phyloP scores from a whole-genome alignment of 495 filamentous ascomycete species.

The Penicillium simplicissimum region DNA sequence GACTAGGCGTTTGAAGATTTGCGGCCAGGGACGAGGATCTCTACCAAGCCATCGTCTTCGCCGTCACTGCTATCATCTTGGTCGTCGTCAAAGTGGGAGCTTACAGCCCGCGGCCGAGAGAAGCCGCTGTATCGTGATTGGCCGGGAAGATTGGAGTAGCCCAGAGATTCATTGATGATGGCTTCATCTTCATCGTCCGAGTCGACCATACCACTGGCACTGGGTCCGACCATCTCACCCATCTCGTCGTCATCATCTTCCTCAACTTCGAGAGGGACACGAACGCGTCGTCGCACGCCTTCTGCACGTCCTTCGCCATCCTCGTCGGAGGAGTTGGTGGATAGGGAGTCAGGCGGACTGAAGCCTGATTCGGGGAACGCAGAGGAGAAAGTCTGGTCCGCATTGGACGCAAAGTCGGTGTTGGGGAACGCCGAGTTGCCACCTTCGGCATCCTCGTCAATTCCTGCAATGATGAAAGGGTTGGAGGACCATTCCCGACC shows the following conservation, averaged over 20 bases:
- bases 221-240: constrained; percentile 51
- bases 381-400: constrained; percentile 34
- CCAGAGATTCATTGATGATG: constrained; percentile 50
- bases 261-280: constrained; percentile 48
- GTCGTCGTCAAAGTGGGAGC: constrained; percentile 44
- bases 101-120: constrained; percentile 32
- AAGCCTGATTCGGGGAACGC: constrained; percentile 45
- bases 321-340: constrained; percentile 45
- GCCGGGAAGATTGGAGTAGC: constrained; percentile 42
- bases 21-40: constrained; percentile 46
- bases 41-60: constrained; percentile 51
- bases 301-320: constrained; percentile 38
- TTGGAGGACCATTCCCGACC: constrained; percentile 41
- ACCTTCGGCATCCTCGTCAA: constrained; percentile 50
- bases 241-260: constrained; percentile 53
- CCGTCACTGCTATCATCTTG: constrained; percentile 50
- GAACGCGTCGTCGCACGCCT: constrained; percentile 39
- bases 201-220: constrained; percentile 41
- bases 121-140: constrained; percentile 40
- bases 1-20: constrained; percentile 35
- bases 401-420: constrained; percentile 36
- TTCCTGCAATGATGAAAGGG: constrained; percentile 46
- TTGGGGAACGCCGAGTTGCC: constrained; percentile 40
- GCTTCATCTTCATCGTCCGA: constrained; percentile 52
- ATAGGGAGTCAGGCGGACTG: constrained; percentile 46